Evolutionary conservation across 176 grass and related monocot species (phyloP), one percentile per base, ranked within the genome.

Genomic region (Miscanthus lutarioriparius): DNA sequence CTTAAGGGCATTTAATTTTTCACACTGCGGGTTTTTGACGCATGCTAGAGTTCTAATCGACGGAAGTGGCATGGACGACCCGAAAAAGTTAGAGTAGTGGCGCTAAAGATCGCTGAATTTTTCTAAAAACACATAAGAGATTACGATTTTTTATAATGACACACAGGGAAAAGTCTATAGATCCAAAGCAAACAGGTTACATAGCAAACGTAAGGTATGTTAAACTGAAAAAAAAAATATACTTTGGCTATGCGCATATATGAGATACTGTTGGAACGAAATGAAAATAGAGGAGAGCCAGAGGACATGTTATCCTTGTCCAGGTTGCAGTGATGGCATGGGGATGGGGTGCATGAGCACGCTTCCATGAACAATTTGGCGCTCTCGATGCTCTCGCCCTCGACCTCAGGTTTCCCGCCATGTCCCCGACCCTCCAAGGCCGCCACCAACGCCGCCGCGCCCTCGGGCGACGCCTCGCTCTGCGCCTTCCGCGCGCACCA

Each of bases 401-500:
- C 64, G 40, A 36, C 48, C 30, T 15, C 73, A 68, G 16, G 0
- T 47, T 45, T 86, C 59, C 67, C 74, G 35, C 51, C 39, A 64
- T 82, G 62, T 20, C 30, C 53, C 8, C 53, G 47, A 6, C 49
- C n/a, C 26, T 64, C 41, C 23, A 81, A 64, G n/a, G 51, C 70
- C 39, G n/a, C 67, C 74, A 30, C 66, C 41, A 35, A 80, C 15
- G 75, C 64, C 76, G 45, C 58, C 58, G 73, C 67, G 48, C 23
- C 45, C 32, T 54, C 45, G 35, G 75, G 26, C 20, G 82, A 79
- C 61, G 74, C 84, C 47, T 76, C 75, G 61, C 44, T 87, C 30
- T 61, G 69, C 68, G 69, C 75, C 28, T 90, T 90, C 84, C 68
- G 28, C 38, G 76, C 61, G 75, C 80, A 87, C 75, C 84, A 83